Conservation (phyloP, 441 rosid species). For the Cnidoscolus chayamansa region DNA sequence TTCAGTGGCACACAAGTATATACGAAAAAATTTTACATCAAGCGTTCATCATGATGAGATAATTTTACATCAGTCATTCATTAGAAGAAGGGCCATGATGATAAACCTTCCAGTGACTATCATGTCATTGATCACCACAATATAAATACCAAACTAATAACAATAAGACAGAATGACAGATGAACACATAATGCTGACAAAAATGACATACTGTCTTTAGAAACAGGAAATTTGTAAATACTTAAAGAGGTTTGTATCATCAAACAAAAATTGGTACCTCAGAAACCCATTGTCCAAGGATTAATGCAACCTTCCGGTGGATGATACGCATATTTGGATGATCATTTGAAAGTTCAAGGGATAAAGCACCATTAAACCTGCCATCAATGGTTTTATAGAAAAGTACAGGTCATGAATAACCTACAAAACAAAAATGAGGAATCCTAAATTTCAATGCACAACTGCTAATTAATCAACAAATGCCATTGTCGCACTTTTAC, state of each 20-base stretch:
- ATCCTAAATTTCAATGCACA: not conserved
- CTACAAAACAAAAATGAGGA: not conserved
- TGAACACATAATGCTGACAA: not conserved
- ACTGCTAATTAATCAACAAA: not conserved
- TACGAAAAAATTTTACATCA: not conserved
- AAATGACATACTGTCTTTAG: not conserved
- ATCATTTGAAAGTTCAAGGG: conserved; percentile 84
- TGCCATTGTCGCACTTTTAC: not conserved
- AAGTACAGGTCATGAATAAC: not conserved
- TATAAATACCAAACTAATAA: not conserved
- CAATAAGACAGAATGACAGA: not conserved
- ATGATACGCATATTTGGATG: conserved; percentile 91
- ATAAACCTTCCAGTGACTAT: not conserved
- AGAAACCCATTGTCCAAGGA: conserved; percentile 99
- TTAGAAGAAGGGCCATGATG: conserved; percentile 5
- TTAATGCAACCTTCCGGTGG: conserved; percentile 91
- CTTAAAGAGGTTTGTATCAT: not conserved
- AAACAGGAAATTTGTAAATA: not conserved
- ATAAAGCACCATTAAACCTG: conserved; percentile 96
- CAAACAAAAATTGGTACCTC: conserved; percentile 55
- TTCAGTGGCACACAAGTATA: not conserved
- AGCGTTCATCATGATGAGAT: not conserved
- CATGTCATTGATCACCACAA: not conserved
- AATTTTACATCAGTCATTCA: not conserved
- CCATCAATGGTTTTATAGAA: conserved; percentile 20